These are phyloP conservation scores for Dendrocalamus sinicus DNA, from an alignment of 176 grass and related monocot species.

Conservation along the genomic window DNA sequence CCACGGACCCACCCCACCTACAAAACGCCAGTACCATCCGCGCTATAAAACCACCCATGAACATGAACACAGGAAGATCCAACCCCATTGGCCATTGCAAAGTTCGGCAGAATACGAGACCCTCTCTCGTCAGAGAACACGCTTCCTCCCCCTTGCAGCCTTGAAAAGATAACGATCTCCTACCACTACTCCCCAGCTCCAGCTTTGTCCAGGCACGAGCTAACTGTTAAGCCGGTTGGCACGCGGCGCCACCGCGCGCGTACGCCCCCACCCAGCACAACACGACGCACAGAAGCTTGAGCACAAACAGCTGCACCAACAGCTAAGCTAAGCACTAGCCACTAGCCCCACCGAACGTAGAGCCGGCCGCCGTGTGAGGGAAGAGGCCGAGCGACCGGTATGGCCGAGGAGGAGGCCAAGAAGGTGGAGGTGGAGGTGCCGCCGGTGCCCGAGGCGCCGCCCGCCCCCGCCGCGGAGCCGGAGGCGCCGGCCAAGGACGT, in stretches of 20 bases:
- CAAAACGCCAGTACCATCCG: neutral
- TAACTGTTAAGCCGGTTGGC: slow-evolving; percentile 33
- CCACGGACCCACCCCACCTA: neutral
- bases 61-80: neutral
- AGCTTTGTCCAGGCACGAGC: slow-evolving; percentile 37
- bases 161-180: neutral
- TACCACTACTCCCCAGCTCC: neutral
- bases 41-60: slow-evolving; percentile 13
- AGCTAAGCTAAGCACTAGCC: neutral
- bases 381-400: slow-evolving; percentile 8
- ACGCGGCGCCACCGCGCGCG: neutral
- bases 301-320: neutral
- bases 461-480: neutral
- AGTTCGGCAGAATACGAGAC: slow-evolving; percentile 19
- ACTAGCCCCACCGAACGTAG: neutral
- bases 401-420: slow-evolving; percentile 82
- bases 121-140: slow-evolving; percentile 31
- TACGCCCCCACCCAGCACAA: neutral
- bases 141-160: neutral
- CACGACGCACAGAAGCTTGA: neutral
- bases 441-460: slow-evolving; percentile 48
- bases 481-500: slow-evolving; percentile 70
- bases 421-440: slow-evolving; percentile 77
- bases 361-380: neutral
- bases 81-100: neutral